Evolutionary conservation across 2,329 filamentous ascomycete species (phyloP), one percentile per base, ranked within the genome.

Genomic region (Arthrobotrys megalospora): DNA sequence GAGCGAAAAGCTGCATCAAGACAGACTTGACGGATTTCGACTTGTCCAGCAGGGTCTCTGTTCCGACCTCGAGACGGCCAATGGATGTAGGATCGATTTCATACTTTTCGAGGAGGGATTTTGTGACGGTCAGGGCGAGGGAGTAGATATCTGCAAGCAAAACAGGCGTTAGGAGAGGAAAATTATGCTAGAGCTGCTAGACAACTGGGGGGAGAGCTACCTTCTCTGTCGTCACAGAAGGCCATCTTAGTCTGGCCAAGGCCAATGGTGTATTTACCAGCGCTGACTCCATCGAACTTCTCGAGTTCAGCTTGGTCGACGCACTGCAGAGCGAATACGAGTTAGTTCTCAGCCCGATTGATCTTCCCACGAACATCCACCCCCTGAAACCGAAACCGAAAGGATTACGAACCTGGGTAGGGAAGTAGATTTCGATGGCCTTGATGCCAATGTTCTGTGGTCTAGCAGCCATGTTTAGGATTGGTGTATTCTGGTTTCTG

Each of bases 401-500:
- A 41, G 76, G 68, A 38, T 34, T 14, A 62, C 90, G 80, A 86
- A 95, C 93, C 90, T 95, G 93, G 85, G 88, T 92, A 81, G 93
- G 93, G 84, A 93, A 93, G 86, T 96, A 96, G 84, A 96, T 90
- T 85, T 96, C 93, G 85, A 96, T 93, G 91, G 92, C 93, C 88
- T 96, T 95, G 85, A 96, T 94, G 89, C 93, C 93, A 85, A 96
- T 91, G 87, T 95, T 95, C 86, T 94, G 90, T 81, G 93, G 92
- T 86, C 92, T 91, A 82, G 90, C 85, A 84, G 91, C 89, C 92
- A 94, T 94, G 81, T 80, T 85, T 69, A 55, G 47, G 60, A 68
- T 71, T 62, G 80, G 24, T 62, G 77, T 62, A 60, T 67, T 58
- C 52, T 47, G 55, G 65, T 65, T 41, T 58, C 53, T 58, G 16